Base-by-base conservation (phyloP, 345 rosid species). In the Rubroshorea leprosula region DNA sequence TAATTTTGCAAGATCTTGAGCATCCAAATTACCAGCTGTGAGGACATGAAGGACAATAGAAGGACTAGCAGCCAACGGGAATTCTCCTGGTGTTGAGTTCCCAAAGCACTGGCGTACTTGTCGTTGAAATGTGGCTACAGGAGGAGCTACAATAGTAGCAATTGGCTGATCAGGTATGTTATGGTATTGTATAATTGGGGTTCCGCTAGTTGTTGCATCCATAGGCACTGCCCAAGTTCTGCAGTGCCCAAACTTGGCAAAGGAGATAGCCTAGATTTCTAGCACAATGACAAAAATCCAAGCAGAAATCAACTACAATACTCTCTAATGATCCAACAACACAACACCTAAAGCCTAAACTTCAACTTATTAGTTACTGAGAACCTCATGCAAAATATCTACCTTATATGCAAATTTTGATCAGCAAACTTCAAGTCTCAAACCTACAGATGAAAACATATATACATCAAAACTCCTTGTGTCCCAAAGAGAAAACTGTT, bases 1-100 rank as follows among this genome's bases (percentile, higher is more conserved):
- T 20, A 93, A 80, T 64, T 80, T 93, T 2, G 96, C 99, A 44
- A 93, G 97, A 67, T 93, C 99, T 56, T 81, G 90, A 49, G 99
- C 92, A 61, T 82, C 91, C 74, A 93, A 83, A 71, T 71, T 82
- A 67, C 92, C 85, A 1, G 92, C 69, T 0, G 99, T 90, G 22
- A 93, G 92, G 66, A 93, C 87, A 72, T 93, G 90, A 61, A 93
- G 97, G 25, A 90, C 85, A 65, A 93, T 82, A 52, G 96, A 90
- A 35, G 99, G 99, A 56, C 61, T 93, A 16, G 95, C 85, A 70
- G 99, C 96, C 69, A 94, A 75, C 21, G 99, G 99, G 72, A 94
- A 94, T 58, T 90, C 99, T 71, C 99, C 99, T n/a, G 97, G 96
- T 38, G 64, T 65, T 24, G 88, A 78, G 62, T 87, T 86, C 72